Base-by-base conservation (phyloP, 2,329 filamentous ascomycete genomes). In the Fusarium praegraminearum region DNA sequence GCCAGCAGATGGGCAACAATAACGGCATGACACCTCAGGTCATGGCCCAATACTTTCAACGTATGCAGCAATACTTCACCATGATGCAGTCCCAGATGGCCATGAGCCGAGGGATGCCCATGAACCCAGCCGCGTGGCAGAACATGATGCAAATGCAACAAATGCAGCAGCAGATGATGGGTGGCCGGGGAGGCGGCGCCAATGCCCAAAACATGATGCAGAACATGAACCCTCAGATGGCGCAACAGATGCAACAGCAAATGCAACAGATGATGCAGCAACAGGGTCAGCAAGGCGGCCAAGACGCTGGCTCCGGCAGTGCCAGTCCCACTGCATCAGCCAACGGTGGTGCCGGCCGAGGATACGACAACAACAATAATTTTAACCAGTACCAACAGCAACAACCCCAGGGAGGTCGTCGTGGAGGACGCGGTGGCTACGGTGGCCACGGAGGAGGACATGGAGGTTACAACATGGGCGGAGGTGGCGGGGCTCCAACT, bases 11-110 rank as follows among this genome's bases (percentile, higher is more conserved):
- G 79, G 82, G 78, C 49, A 80, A 82, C 50, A 80, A 82, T 76
- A 78, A 85, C 53, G 91, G 91, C 67, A 97, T 98, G 92, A 97
- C 93, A 22, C 95, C 95, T 1, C 94, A 97, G 76, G 91, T 97
- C 84, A 98, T 98, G 94, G 96, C 96, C 4, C 94, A 98, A 79
- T 98, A 98, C 82, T 97, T 96, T 89, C 93, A 97, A 79, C 90
- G 94, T 49, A 98, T 99, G 95, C 96, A 99, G 80, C 93, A 97
- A 78, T 97, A 97, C 81, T 97, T 98, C 80, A 86, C 91, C 60
- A 90, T 97, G 87, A 96, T 97, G 93, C 94, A 97, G 80, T 93
- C 95, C 76, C 91, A 96, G 78, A 93, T 97, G 87, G 91, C 90
- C 50, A 95, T 95, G 90, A 94, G 89, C 85, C 83, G 91, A 73